Base-by-base conservation (phyloP, 495 filamentous ascomycete species). In the Penicillium paxilli region DNA sequence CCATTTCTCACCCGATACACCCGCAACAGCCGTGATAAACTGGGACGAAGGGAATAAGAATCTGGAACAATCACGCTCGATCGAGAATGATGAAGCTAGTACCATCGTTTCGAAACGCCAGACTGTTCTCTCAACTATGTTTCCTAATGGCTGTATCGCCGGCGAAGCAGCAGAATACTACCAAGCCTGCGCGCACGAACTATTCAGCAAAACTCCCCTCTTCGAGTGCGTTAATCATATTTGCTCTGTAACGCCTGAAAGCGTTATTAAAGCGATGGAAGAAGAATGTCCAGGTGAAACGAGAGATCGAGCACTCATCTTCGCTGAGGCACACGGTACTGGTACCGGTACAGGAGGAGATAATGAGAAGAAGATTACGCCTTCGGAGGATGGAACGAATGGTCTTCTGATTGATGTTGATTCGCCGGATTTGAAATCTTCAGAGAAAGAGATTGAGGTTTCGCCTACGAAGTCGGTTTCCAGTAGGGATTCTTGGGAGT, bases 101-200 rank as follows among this genome's bases (percentile, higher is more conserved):
- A 52, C 19, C 9, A 47, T 40, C 12, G 21, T 44, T 14, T 49
- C 16, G 14, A 59, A 52, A n/a, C 32, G 57, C 44, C 52, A 61
- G 5, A 54, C 47, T 1, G 60, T 51, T 8, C 42, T 48, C 14
- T 69, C 67, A 3, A 63, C 64, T 19, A 68, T 68, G 54, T 70
- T 69, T 40, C 53, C 65, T 14, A 62, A 38, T 26, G 30, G 66
- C 45, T 53, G 55, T 22, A 66, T 73, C 2, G 61, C 74, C 14
- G 79, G 79, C 14, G 57, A 67, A 33, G 76, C 77, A 3, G 77
- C 79, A 4, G 79, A 82, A 57, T 82, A 82, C 47, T 82, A 75
- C 26, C 75, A 81, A 51, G 79, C 77, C 5, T 78, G 76, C 59
- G 70, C 76, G 1, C 76, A 81, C 56, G 79, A 82, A 33, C 53